Evolutionary conservation across 768 basidiomycete genomes (phyloP).

Genomic region (Mycena maculata): DNA sequence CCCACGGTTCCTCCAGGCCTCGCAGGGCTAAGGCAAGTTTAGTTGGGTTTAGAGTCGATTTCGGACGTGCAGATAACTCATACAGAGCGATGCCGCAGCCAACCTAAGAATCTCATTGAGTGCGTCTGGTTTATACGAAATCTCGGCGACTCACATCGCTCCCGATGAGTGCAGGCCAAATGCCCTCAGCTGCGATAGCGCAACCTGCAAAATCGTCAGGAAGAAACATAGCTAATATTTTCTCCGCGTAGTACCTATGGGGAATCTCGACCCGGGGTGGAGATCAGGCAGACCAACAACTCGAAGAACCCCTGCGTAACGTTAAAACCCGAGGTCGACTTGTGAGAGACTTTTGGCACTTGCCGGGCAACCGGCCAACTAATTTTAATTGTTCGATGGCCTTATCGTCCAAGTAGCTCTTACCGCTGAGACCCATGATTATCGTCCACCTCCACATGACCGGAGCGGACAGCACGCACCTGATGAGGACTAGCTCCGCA

Average conservation of each 20-base stretch:
- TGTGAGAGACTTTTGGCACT: neutral
- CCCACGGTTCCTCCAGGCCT: constrained; percentile 53
- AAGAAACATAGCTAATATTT: neutral
- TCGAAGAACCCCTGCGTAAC: constrained; percentile 37
- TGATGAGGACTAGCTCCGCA: constrained; percentile 46
- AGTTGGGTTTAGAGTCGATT: constrained; percentile 39
- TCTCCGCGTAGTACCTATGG: constrained; percentile 40
- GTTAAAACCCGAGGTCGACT: neutral
- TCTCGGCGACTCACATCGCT: constrained; percentile 39
- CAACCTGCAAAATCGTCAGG: constrained; percentile 39
- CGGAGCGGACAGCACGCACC: constrained; percentile 19
- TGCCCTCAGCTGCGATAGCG: constrained; percentile 48
- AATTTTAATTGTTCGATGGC: constrained; percentile 48
- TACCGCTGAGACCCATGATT: constrained; percentile 31
- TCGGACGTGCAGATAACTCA: constrained; percentile 42
- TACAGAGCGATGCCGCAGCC: constrained; percentile 54
- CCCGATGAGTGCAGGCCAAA: constrained; percentile 54
- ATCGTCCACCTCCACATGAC: neutral
- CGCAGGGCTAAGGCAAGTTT: constrained; percentile 45
- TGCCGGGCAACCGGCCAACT: constrained; percentile 41
- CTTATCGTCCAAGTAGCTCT: constrained; percentile 46
- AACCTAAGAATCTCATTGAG: constrained; percentile 21
- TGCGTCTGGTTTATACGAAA: neutral
- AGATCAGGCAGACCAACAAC: constrained; percentile 54
- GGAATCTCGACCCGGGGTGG: constrained; percentile 52